These are phyloP conservation scores for rapeseed (Brassica napus) DNA, from an alignment of 345 rosid genomes.

Conservation along the genomic window DNA sequence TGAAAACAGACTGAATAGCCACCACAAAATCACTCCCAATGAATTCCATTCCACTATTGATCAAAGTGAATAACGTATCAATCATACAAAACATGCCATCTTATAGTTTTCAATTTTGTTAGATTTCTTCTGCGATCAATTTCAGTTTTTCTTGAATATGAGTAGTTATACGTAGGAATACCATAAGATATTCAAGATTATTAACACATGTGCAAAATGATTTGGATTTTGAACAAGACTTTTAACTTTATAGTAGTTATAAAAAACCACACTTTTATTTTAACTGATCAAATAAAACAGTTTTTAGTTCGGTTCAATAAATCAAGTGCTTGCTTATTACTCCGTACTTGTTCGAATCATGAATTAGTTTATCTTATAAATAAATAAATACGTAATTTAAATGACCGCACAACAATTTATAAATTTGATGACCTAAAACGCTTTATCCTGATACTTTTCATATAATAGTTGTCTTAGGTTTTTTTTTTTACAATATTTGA, in stretches of 20 bases:
- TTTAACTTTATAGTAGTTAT: background rate
- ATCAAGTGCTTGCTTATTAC: too few species aligned
- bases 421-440: background rate
- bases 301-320: background rate
- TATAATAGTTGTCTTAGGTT: too few species aligned
- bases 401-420: too few species aligned
- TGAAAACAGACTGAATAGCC: too few species aligned
- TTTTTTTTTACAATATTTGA: background rate
- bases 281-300: background rate
- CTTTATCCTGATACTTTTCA: background rate
- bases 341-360: background rate
- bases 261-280: too few species aligned
- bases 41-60: background rate
- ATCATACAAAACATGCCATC: background rate
- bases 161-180: too few species aligned
- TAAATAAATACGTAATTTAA: too few species aligned
- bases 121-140: too few species aligned
- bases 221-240: background rate
- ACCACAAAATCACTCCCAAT: too few species aligned
- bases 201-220: background rate
- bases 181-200: background rate
- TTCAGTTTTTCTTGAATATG: background rate
- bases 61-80: too few species aligned
- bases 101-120: background rate
- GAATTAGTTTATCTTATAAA: background rate